These are phyloP conservation scores for Crithidia fasciculata DNA, from an alignment of 208 protist species.

Conservation along the genomic window DNA sequence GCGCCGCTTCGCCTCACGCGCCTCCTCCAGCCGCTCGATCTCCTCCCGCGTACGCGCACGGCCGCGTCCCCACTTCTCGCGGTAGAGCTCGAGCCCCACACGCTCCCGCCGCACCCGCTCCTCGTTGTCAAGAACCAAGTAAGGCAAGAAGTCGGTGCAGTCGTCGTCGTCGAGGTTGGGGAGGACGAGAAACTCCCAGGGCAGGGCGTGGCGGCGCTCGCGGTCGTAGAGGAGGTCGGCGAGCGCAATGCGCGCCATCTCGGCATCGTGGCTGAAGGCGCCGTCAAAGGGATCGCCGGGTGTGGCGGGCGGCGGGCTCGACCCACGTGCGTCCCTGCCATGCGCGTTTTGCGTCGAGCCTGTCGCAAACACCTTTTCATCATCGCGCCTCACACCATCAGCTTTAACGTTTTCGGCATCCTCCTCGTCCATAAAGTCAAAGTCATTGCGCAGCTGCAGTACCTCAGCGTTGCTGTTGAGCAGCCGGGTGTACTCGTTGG, in stretches of 20 bases:
- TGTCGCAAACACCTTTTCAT: neutral
- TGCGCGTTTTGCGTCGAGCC: constrained; percentile 35
- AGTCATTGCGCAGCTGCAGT: constrained; percentile 64
- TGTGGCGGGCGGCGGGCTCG: constrained; percentile 26
- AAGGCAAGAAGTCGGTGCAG: constrained; percentile 64
- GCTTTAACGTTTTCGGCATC: neutral
- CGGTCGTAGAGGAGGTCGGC: constrained; percentile 67
- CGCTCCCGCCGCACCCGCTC: constrained; percentile 78
- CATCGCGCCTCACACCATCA: no score
- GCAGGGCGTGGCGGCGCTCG: constrained; percentile 75
- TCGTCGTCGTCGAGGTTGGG: constrained; percentile 58
- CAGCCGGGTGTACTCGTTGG: constrained; percentile 56
- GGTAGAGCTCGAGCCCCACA: constrained; percentile 71
- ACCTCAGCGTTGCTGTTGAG: constrained; percentile 73
- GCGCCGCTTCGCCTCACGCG: constrained; percentile 50
- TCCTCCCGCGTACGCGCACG: constrained; percentile 73
- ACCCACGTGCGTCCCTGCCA: neutral
- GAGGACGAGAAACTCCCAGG: constrained; percentile 88
- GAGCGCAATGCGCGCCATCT: constrained; percentile 37
- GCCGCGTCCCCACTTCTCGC: constrained; percentile 72
- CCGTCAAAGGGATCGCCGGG: constrained; percentile 2
- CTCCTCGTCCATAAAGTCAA: constrained; percentile 58
- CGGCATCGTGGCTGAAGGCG: constrained; percentile 21
- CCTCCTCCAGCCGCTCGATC: constrained; percentile 63
- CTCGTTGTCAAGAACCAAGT: constrained; percentile 87